Evolutionary conservation across 129 eudicot genomes (phyloP).

Genomic region (Saposhnikovia divaricata): DNA sequence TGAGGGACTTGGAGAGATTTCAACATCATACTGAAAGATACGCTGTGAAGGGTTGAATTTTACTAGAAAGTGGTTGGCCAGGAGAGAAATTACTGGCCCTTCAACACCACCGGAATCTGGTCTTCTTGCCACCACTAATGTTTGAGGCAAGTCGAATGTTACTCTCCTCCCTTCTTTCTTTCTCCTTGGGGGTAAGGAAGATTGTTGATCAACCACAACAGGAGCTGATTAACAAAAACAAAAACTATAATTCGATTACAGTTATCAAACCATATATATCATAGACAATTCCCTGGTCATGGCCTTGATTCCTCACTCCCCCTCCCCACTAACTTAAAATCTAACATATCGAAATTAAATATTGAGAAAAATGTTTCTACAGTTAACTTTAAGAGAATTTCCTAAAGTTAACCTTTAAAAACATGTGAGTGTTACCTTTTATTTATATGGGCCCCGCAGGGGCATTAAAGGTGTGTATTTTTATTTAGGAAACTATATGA

Average conservation of each 20-base stretch:
- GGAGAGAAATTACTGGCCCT: conserved; percentile 63
- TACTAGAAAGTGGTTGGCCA: conserved; percentile 86
- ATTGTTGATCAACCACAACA: conserved; percentile 28
- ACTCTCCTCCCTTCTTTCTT: conserved; percentile 40
- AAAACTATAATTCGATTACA: background rate
- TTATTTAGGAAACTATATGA: too few species aligned
- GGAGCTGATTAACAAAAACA: conserved; percentile 31
- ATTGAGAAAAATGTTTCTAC: too few species aligned
- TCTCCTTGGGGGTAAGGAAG: conserved; percentile 25
- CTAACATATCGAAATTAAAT: background rate
- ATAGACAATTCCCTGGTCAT: background rate
- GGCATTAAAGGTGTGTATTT: too few species aligned
- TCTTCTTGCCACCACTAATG: conserved; percentile 59
- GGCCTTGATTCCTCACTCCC: background rate
- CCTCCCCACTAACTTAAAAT: background rate
- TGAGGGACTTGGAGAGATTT: conserved; percentile 72
- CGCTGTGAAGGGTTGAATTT: conserved; percentile 47
- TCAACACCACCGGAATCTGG: conserved; percentile 89
- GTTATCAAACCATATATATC: background rate
- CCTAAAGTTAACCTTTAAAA: too few species aligned
- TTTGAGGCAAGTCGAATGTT: conserved; percentile 19
- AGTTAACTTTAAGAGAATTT: too few species aligned
- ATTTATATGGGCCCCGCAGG: too few species aligned
- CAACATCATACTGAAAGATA: conserved; percentile 78
- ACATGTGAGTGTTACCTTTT: too few species aligned